Conservation (phyloP, 2,329 filamentous ascomycete species). For the Ilyonectria mors-panacis region DNA sequence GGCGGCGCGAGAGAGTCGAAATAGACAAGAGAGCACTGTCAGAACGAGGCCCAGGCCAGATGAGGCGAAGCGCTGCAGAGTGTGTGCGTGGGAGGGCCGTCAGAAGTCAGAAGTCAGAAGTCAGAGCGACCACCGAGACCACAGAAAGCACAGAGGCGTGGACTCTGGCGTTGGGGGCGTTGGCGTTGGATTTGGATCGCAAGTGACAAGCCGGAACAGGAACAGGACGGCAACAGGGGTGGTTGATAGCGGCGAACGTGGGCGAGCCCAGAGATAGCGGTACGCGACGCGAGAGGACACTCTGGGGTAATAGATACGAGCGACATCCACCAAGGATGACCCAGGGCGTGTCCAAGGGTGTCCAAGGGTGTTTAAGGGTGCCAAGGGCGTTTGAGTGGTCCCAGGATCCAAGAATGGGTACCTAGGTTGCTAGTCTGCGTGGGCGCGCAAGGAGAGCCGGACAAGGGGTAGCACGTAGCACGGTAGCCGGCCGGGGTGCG, state of each 20-base stretch:
- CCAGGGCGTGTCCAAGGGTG: slow-evolving; percentile 25
- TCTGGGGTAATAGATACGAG: slow-evolving; percentile 50
- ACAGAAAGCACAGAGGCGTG: slow-evolving; percentile 26
- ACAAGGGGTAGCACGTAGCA: slow-evolving; percentile 8
- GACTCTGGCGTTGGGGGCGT: neutral
- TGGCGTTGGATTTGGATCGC: slow-evolving; percentile 33
- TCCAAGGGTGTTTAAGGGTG: slow-evolving; percentile 10
- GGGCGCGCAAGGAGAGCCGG: slow-evolving; percentile 25
- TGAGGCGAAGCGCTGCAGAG: slow-evolving; percentile 28
- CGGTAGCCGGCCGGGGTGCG: slow-evolving; percentile 4
- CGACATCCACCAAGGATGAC: slow-evolving; percentile 35
- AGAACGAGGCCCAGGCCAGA: slow-evolving; percentile 21
- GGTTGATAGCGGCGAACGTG: slow-evolving; percentile 44
- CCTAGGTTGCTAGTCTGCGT: slow-evolving; percentile 11
- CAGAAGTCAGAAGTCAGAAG: slow-evolving; percentile 18
- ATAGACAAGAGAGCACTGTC: slow-evolving; percentile 7
- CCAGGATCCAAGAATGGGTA: slow-evolving; percentile 8
- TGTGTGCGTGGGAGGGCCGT: slow-evolving; percentile 8
- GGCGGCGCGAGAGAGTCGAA: slow-evolving; percentile 9
- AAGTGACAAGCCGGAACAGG: slow-evolving; percentile 39
- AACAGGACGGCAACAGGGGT: slow-evolving; percentile 38
- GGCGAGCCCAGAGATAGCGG: slow-evolving; percentile 45
- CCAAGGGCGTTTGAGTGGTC: slow-evolving; percentile 1
- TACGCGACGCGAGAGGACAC: slow-evolving; percentile 46
- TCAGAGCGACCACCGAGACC: slow-evolving; percentile 35